Percentiles rank a stretch among this genome's conserved stretches.
Conservation (phyloP, 83 land plant species). For the Picea mariana region DNA sequence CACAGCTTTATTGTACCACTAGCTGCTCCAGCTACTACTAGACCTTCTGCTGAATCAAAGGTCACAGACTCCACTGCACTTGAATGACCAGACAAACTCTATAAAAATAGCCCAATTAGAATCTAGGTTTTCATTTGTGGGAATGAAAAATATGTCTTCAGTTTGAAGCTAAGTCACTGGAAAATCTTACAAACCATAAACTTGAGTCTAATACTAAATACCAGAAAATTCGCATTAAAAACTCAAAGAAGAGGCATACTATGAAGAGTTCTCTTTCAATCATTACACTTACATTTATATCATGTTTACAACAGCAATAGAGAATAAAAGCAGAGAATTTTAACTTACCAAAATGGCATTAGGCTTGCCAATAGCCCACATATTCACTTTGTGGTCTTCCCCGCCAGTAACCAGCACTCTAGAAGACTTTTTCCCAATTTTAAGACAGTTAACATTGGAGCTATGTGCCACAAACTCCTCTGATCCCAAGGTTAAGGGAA, state of each 20-base stretch:
- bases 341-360: slow-evolving; percentile 77
- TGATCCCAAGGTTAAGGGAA: slow-evolving; percentile 17
- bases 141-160: no score
- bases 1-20: slow-evolving; percentile 95
- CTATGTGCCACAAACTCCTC: slow-evolving; percentile 98
- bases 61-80: slow-evolving; percentile 90
- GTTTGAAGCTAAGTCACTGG: no score
- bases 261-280: no score
- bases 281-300: background rate
- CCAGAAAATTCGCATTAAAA: no score
- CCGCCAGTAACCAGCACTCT: slow-evolving; percentile 87
- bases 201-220: no score
- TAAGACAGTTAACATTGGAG: slow-evolving; percentile 86
- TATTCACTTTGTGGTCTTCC: slow-evolving; percentile 91
- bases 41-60: slow-evolving; percentile 86
- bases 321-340: slow-evolving; percentile 11
- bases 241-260: no score
- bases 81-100: slow-evolving; percentile 90
- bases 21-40: slow-evolving; percentile 90
- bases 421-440: slow-evolving; percentile 83
- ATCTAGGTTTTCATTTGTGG: no score
- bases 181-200: no score
- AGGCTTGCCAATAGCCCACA: slow-evolving; percentile 95
- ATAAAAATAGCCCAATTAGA: slow-evolving; percentile 14
- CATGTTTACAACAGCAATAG: background rate